A percentile compares a stretch with the other conserved stretches of the same genome.
phyloP scores from a whole-genome alignment of 164 flowering plant species.

The Stephania cephalantha region DNA sequence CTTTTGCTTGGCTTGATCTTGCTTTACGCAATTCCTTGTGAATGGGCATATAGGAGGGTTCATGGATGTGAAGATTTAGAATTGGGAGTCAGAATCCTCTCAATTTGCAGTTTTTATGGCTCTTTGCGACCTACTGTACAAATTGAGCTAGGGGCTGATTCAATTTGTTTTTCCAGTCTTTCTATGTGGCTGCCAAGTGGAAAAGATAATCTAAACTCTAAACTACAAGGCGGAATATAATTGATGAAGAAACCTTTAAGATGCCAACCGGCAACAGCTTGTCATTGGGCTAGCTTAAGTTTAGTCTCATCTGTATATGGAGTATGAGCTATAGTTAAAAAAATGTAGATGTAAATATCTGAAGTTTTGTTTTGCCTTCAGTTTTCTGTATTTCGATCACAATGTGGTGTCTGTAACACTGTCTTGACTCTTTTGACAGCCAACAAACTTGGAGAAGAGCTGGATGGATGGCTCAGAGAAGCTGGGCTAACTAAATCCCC shows the following conservation, averaged over 20 bases:
- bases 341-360: neutral
- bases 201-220: no score
- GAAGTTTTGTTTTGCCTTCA: neutral
- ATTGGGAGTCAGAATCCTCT: no score
- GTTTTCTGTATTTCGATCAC: neutral
- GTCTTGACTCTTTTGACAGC: constrained; percentile 34
- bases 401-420: neutral
- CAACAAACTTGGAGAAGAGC: constrained; percentile 55
- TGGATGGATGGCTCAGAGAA: constrained; percentile 77
- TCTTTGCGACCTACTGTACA: no score
- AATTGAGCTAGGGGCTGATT: no score
- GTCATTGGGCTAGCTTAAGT: neutral
- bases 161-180: no score
- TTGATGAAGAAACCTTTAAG: neutral
- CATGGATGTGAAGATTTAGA: no score
- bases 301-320: neutral
- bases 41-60: no score
- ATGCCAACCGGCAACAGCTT: neutral
- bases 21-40: no score
- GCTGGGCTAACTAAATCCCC: constrained; percentile 63
- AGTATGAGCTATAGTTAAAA: neutral
- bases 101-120: no score
- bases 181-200: no score
- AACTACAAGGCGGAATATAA: neutral
- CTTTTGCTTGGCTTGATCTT: neutral